Evolutionary conservation across 495 filamentous ascomycete species (phyloP).

Genomic region (Penicillium tannophilum): DNA sequence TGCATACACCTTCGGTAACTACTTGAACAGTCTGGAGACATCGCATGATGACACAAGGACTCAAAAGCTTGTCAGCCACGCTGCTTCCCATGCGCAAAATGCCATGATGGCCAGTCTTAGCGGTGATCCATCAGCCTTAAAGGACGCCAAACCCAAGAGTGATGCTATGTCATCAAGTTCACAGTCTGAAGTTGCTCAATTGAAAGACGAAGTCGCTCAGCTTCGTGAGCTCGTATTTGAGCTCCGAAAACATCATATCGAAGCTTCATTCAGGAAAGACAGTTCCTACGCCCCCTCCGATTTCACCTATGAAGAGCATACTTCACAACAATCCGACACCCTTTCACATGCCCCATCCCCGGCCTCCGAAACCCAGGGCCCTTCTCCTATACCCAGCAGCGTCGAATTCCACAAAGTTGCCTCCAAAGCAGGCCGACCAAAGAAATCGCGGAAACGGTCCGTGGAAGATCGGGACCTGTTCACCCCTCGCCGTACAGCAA

Average conservation of each 20-base stretch:
- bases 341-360: not conserved
- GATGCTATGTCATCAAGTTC: slow-evolving; percentile 8
- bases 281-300: slow-evolving; percentile 1
- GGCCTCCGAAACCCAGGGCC: slow-evolving; percentile 4
- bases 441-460: not conserved
- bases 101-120: slow-evolving; percentile 28
- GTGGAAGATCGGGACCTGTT: not conserved
- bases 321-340: not conserved
- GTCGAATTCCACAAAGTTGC: slow-evolving; percentile 15
- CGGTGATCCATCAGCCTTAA: slow-evolving; percentile 2
- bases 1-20: slow-evolving; percentile 29
- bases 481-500: not conserved
- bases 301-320: slow-evolving; percentile 7
- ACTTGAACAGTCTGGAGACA: slow-evolving; percentile 27
- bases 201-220: slow-evolving; percentile 38
- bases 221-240: slow-evolving; percentile 39
- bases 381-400: not conserved
- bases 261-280: slow-evolving; percentile 17
- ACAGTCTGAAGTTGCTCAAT: slow-evolving; percentile 29
- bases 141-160: not conserved
- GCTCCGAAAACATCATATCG: slow-evolving; percentile 29
- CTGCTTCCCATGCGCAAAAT: slow-evolving; percentile 31
- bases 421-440: not conserved
- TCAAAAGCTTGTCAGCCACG: slow-evolving; percentile 24
- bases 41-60: slow-evolving; percentile 17